A percentile compares a stretch with the other conserved stretches of the same genome.
Conservation (phyloP, 2,329 filamentous ascomycete species). For the Esteya vermicola region DNA sequence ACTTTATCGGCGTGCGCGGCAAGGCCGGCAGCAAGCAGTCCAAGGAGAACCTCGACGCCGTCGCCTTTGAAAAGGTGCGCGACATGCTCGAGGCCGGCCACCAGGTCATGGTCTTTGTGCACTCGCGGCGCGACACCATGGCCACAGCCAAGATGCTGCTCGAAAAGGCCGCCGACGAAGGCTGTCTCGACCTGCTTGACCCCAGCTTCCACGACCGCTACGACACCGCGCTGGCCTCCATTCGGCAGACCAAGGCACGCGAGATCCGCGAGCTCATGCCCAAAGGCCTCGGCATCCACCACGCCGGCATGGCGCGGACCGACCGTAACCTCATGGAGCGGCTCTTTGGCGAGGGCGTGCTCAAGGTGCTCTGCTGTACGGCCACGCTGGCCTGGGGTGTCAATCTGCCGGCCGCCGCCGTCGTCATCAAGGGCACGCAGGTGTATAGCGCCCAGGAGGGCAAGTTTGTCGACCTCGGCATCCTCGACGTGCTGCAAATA, state of each 20-base stretch:
- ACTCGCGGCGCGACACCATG: slow-evolving; percentile 88
- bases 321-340: slow-evolving; percentile 94
- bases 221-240: slow-evolving; percentile 64
- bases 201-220: slow-evolving; percentile 66
- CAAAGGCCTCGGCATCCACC: slow-evolving; percentile 88
- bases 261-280: slow-evolving; percentile 81
- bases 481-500: slow-evolving; percentile 92
- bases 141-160: slow-evolving; percentile 74
- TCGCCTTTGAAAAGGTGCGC: slow-evolving; percentile 85
- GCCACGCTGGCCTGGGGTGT: slow-evolving; percentile 98
- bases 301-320: slow-evolving; percentile 89
- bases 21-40: slow-evolving; percentile 71
- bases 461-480: slow-evolving; percentile 91
- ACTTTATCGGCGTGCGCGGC: slow-evolving; percentile 92
- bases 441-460: slow-evolving; percentile 93
- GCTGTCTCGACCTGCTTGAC: slow-evolving; percentile 70
- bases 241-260: slow-evolving; percentile 71
- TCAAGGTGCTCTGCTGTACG: slow-evolving; percentile 96
- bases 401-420: slow-evolving; percentile 89
- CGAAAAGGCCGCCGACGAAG: slow-evolving; percentile 72
- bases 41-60: slow-evolving; percentile 75
- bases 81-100: slow-evolving; percentile 88
- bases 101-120: slow-evolving; percentile 98
- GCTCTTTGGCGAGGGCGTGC: slow-evolving; percentile 78
- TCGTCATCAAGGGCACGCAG: slow-evolving; percentile 96